Evolutionary conservation across 2,329 filamentous ascomycete genomes (phyloP), one percentile per base, ranked within the genome.

Genomic region (Sporothrix pallida): DNA sequence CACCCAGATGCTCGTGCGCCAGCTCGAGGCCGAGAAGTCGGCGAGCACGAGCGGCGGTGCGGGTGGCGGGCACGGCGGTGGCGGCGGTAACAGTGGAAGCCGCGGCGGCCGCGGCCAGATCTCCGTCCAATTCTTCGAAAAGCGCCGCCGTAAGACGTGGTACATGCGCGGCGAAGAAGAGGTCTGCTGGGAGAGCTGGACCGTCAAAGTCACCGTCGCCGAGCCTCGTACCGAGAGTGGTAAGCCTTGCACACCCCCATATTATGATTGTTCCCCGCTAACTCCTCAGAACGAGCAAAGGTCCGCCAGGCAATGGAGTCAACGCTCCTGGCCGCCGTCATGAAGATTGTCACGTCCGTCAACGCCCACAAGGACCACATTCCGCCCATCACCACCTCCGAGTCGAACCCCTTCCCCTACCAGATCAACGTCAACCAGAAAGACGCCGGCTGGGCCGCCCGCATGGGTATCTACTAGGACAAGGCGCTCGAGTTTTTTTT

Each of bases 131-230:
- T 98, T 98, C 84, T 97, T 97, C 78, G 95, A 99, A 84, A 96
- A 95, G 87, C 92, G 91, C 81, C 88, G 95, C 75, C 89, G 92
- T 78, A 96, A 95, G 85, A 88, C 89, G 1, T 95, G 93, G 81
- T 91, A 93, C 82, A 92, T 94, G 84, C 88, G 82, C 78, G 74
- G 90, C 31, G 95, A 98, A 77, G 95, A 98, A 81, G 95, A 98
- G 81, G 90, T 98, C 20, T 97, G 94, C 81, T 99, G 96, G 96
- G 96, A 98, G 86, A 91, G 90, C 79, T 99, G 96, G 96, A 94
- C 93, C 62, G 84, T 99, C 77, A 93, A 97, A 82, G 93, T 98
- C 70, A 97, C 94, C n/a, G 90, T 98, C 72, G 93, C 94, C 10
- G 94, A 94, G 78, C 95, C 95, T 44, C 87, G 92, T 79, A 97